Conservation (phyloP, 345 rosid species). For the Aquilaria malaccensis region DNA sequence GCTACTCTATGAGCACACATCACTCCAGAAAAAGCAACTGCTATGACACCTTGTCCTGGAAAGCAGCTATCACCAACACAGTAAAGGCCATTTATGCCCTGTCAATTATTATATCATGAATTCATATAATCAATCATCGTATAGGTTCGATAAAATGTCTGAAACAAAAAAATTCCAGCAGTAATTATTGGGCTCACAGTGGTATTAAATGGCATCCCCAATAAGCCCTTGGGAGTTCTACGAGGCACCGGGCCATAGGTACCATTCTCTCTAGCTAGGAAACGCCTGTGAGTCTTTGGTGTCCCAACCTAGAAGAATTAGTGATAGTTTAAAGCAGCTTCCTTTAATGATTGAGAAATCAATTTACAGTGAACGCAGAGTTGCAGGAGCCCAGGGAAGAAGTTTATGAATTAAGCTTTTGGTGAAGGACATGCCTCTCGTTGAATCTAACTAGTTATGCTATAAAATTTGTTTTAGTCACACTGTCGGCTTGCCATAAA, state of each 20-base stretch:
- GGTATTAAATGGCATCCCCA: conserved; percentile 96
- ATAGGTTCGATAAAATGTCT: neutral
- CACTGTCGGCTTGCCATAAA: neutral
- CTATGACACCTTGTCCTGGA: conserved; percentile 98
- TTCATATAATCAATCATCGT: conserved; percentile 6
- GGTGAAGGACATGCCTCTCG: neutral
- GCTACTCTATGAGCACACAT: conserved; percentile 99
- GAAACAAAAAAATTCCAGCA: neutral
- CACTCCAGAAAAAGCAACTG: conserved; percentile 93
- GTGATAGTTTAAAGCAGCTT: neutral
- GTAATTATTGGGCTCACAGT: conserved; percentile 42
- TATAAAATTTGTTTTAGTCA: neutral
- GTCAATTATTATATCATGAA: conserved; percentile 21
- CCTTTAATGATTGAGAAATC: neutral
- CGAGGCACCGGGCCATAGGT: conserved; percentile 97
- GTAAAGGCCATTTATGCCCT: conserved; percentile 73
- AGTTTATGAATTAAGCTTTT: neutral
- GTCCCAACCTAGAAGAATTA: conserved; percentile 58
- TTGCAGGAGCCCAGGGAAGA: neutral
- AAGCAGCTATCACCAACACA: conserved; percentile 98
- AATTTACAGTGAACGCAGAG: conserved; percentile 4
- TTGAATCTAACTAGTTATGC: neutral
- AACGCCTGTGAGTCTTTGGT: conserved; percentile 87
- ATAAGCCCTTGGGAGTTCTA: conserved; percentile 70
- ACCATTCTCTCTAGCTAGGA: conserved; percentile 76